These are phyloP conservation scores for Blastocystis sp. DNA, from an alignment of 352 stramenopile genomes.

Conservation along the genomic window DNA sequence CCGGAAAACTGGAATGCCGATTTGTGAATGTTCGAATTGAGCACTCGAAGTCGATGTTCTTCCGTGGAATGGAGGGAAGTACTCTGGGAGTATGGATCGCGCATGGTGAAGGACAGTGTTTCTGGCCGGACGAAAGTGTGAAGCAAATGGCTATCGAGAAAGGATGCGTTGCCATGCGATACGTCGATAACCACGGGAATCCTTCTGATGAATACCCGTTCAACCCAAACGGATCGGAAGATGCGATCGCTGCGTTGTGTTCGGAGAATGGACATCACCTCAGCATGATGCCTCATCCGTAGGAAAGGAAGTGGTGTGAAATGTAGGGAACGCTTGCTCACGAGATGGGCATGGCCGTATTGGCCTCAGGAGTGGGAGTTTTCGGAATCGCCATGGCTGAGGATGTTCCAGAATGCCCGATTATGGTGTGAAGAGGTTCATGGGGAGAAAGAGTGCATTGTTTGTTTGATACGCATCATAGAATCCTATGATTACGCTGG, in stretches of 20 bases:
- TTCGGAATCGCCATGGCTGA: conserved; percentile 84
- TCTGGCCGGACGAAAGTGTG: conserved; percentile 87
- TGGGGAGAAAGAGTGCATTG: neutral
- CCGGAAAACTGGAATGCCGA: conserved; percentile 88
- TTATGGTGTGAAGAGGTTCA: conserved; percentile 79
- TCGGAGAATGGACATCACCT: conserved; percentile 91
- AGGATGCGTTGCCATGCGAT: conserved; percentile 87
- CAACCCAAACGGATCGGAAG: conserved; percentile 95
- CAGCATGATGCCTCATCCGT: conserved; percentile 96
- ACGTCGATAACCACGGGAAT: conserved; percentile 86
- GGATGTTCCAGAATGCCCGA: conserved; percentile 96
- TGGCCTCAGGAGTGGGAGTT: conserved; percentile 76
- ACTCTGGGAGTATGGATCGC: conserved; percentile 95
- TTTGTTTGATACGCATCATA: neutral
- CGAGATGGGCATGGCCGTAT: conserved; percentile 94
- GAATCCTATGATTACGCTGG: too few relatives aligned
- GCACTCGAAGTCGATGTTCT: conserved; percentile 84
- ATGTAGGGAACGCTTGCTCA: conserved; percentile 82
- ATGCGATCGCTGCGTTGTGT: conserved; percentile 89
- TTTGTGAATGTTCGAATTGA: conserved; percentile 90
- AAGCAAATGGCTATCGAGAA: conserved; percentile 78
- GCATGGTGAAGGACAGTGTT: conserved; percentile 83
- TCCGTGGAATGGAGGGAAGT: conserved; percentile 93
- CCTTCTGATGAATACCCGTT: conserved; percentile 87
- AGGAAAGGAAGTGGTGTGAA: neutral